These are phyloP conservation scores for Amniculicola lignicola DNA, from an alignment of 495 filamentous ascomycete species.

Conservation along the genomic window DNA sequence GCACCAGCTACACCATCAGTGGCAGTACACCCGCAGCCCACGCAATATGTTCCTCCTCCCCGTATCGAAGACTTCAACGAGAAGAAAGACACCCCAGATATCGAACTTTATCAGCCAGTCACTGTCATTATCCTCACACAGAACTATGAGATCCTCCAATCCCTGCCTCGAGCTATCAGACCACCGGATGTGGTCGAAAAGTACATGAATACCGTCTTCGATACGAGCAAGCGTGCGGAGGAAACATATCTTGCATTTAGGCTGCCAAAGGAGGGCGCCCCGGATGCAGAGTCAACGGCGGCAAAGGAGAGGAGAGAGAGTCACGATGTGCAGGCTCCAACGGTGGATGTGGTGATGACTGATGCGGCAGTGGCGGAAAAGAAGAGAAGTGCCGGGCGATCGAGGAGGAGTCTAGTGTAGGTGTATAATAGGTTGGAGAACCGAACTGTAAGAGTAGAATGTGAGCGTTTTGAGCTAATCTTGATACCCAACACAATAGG, in stretches of 20 bases:
- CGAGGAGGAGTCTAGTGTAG: slow-evolving; percentile 7
- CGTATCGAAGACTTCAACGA: slow-evolving; percentile 28
- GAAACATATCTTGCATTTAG: slow-evolving; percentile 39
- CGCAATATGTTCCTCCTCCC: slow-evolving; percentile 13
- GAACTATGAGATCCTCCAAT: slow-evolving; percentile 62
- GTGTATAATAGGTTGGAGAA: too few relatives aligned
- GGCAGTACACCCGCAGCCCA: not conserved
- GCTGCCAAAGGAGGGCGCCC: slow-evolving; percentile 33
- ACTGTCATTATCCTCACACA: slow-evolving; percentile 71
- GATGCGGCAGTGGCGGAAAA: not conserved
- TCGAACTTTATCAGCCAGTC: slow-evolving; percentile 75
- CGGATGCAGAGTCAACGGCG: slow-evolving; percentile 11
- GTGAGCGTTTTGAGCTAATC: too few relatives aligned
- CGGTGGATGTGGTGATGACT: not conserved
- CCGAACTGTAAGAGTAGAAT: too few relatives aligned
- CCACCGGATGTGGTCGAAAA: slow-evolving; percentile 71
- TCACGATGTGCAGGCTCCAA: slow-evolving; percentile 1
- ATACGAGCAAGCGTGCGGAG: slow-evolving; percentile 39
- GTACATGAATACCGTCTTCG: slow-evolving; percentile 56
- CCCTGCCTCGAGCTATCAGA: slow-evolving; percentile 73
- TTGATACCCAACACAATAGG: too few relatives aligned
- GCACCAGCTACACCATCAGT: not conserved
- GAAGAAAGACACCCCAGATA: slow-evolving; percentile 26
- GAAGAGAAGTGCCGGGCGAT: slow-evolving; percentile 5
- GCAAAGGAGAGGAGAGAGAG: not conserved